Evolutionary conservation across 306 rosid genomes (phyloP), one percentile per base, ranked within the genome.

Genomic region (Senna siamea): DNA sequence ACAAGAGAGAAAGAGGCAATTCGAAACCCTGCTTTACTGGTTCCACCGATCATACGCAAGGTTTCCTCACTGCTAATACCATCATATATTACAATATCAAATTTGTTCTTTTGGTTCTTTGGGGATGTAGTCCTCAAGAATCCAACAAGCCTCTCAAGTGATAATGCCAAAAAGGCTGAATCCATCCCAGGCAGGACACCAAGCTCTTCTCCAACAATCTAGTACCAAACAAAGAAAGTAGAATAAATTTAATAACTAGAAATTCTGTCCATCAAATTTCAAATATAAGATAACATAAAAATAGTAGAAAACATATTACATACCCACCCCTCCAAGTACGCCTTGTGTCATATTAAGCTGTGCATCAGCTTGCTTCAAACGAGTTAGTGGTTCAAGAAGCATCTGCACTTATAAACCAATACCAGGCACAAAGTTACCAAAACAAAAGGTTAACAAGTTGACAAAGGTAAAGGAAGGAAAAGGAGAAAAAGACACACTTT

Each of bases 121-220:
- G 74, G 81, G 56, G 88, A 66, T 57, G 82, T 44, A 54, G 47
- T 78, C 69, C 88, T 74, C 47, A 86, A 84, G 70, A 91, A 82
- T 47, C 90, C 85, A 6, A 87, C 80, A 79, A 81, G 86, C 77
- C 86, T 91, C 81, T 88, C 97, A 55, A 91, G 93, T 23, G 85
- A 82, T 35, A 85, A 80, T 50, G 86, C 79, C 5, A 80, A 85
- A 73, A 91, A 81, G 64, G 91, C 80, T 3, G 98, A 77, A 78
- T 94, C 98, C 96, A 89, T 93, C 73, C 94, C 98, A 30, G 94
- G 98, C 26, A 93, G 87, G 76, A 93, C 83, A 23, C 97, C 97
- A 65, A 94, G 97, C 88, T 94, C 98, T 83, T 94, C 98, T 70
- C 97, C 98, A 38, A 94, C 92, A 38, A 94, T 87, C 98, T 94